Evolutionary conservation across 2,329 filamentous ascomycete genomes (phyloP).

Genomic region (Fusarium hainanense): DNA sequence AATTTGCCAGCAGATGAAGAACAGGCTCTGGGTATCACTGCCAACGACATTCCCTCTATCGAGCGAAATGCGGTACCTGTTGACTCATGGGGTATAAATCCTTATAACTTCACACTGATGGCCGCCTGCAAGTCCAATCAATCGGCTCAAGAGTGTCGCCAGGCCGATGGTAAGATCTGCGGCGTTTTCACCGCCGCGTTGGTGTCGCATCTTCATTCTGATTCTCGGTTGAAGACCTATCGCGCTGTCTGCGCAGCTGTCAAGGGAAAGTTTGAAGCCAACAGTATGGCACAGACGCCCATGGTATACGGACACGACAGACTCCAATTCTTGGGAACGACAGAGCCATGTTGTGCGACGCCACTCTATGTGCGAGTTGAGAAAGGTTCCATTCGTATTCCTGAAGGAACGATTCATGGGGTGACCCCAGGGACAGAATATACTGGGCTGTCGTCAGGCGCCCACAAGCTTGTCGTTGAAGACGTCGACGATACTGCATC

Average conservation of each 20-base stretch:
- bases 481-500: not conserved
- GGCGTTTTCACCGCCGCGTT: conserved; percentile 2
- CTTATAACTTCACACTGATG: conserved; percentile 20
- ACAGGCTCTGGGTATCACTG: not conserved
- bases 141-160: not conserved
- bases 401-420: not conserved
- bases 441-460: not conserved
- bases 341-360: conserved; percentile 1
- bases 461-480: not conserved
- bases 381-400: not conserved
- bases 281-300: not conserved
- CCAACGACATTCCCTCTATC: not conserved
- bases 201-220: not conserved
- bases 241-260: conserved; percentile 1
- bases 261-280: not conserved
- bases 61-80: not conserved
- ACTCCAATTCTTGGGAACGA: conserved; percentile 9
- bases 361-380: not conserved
- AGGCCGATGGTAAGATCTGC: not conserved
- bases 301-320: conserved; percentile 14
- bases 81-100: conserved; percentile 11
- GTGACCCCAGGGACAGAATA: not conserved
- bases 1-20: not conserved
- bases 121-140: conserved; percentile 7
- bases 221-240: conserved; percentile 6